phyloP scores from a whole-genome alignment of 164 flowering plant species.

The Paratinospora sagittata region DNA sequence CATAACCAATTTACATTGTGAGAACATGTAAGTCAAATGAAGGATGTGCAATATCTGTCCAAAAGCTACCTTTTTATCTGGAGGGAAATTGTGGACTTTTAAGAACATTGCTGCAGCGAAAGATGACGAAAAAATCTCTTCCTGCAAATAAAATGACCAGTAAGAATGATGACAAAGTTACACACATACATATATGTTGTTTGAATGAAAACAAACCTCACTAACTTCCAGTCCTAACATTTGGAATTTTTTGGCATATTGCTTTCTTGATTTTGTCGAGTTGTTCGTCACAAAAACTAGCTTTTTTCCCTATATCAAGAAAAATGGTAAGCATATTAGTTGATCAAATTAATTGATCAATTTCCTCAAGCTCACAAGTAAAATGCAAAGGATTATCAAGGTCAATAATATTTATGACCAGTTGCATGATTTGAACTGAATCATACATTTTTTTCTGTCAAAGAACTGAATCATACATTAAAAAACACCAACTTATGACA shows the following conservation, averaged over 20 bases:
- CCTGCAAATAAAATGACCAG: conserved; percentile 36
- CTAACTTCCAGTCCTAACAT: conserved; percentile 63
- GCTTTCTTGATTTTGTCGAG: conserved; percentile 72
- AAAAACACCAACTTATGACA: too few species aligned
- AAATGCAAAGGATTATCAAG: too few species aligned
- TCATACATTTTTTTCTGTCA: too few species aligned
- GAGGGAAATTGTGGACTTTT: conserved; percentile 66
- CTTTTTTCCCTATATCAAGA: conserved; percentile 62
- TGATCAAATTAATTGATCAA: background rate
- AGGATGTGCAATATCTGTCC: background rate
- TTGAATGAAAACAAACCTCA: conserved; percentile 37
- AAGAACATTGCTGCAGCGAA: conserved; percentile 98
- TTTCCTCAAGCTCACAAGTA: background rate
- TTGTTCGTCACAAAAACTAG: conserved; percentile 86
- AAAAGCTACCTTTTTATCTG: conserved; percentile 60
- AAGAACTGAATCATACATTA: too few species aligned
- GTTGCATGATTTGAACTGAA: too few species aligned
- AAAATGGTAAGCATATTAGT: background rate
- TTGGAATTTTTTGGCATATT: conserved; percentile 65
- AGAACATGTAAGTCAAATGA: background rate
- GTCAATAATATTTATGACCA: too few species aligned
- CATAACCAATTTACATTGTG: background rate
- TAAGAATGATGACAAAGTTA: background rate
- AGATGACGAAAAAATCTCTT: conserved; percentile 88
- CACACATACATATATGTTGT: background rate